Evolutionary conservation across 2,329 filamentous ascomycete species (phyloP), one percentile per base, ranked within the genome.

Genomic region (Cercospora citrullina): DNA sequence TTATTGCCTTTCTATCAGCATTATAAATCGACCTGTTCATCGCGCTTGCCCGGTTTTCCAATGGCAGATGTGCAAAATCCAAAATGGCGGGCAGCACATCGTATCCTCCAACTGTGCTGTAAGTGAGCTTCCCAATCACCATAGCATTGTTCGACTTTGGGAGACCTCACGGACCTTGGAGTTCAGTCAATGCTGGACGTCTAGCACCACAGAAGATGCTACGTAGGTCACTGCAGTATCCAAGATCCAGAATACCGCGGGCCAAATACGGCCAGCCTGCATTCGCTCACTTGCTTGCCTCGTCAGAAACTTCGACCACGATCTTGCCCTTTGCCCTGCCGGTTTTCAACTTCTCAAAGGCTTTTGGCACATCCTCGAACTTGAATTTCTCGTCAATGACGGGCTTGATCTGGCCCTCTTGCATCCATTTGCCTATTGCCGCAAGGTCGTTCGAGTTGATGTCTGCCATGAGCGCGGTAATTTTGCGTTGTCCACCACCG

Each of bases 241-340:
- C 36, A 6, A 9, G 2, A n/a, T 8, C 16, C 36, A 42, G 36
- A n/a, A n/a, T n/a, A 39, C 36, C 36, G 36, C 16, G 9, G 2
- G 36, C 2, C 9, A 8, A 7, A n/a, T n/a, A n/a, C 16, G 5
- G 7, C 36, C 36, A 42, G 36, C 36, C 16, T 42, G 6, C 1
- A n/a, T n/a, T 28, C 31, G n/a, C 55, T 59, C 55, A 59, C 3
- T 30, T 36, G 18, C 28, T 33, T 16, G 55, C 42, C 16, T 61
- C 58, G 0, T n/a, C 45, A 23, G 58, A 53, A 12, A 75, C 72
- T 31, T 72, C 68, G 9, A 83, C 72, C 5, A 91, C 81, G 68
- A 91, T 79, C 79, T 91, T 91, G 0, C 89, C 89, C 71, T 79
- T 85, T 1, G 85, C 81, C 51, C 84, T 81, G 0, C 85, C 84